phyloP scores from a whole-genome alignment of 1,284 basidiomycete genomes.

The Melampsora larici-populina region DNA sequence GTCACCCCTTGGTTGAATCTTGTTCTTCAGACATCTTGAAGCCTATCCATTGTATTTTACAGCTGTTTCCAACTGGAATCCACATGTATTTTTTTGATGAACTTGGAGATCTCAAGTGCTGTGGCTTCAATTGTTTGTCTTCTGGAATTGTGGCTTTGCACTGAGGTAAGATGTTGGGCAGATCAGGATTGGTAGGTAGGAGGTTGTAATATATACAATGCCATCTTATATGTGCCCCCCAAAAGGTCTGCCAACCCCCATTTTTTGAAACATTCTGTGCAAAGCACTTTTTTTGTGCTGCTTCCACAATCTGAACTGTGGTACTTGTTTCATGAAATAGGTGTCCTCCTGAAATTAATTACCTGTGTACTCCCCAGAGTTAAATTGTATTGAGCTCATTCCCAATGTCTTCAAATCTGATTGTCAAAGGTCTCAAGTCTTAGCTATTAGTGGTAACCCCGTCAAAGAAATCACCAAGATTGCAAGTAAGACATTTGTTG shows the following conservation, averaged over 20 bases:
- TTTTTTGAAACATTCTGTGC: not conserved
- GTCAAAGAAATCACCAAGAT: too few species aligned
- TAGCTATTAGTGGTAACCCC: too few species aligned
- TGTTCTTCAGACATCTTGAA: not conserved
- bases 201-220: not conserved
- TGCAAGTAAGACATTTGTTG: too few species aligned
- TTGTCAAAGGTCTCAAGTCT: too few species aligned
- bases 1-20: not conserved
- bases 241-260: not conserved
- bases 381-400: too few species aligned
- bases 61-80: not conserved
- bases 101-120: not conserved
- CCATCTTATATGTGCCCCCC: not conserved
- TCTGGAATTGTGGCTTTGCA: too few species aligned
- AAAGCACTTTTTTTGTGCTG: not conserved
- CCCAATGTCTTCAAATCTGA: too few species aligned
- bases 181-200: not conserved
- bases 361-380: too few species aligned
- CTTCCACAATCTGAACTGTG: not conserved
- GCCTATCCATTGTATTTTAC: not conserved
- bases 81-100: not conserved
- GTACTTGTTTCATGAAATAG: too few species aligned
- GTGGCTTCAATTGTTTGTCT: not conserved
- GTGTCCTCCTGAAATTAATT: too few species aligned
- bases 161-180: not conserved